These are phyloP conservation scores for Ophiostoma australiae DNA, from an alignment of 2,329 filamentous ascomycete genomes.

Conservation along the genomic window DNA sequence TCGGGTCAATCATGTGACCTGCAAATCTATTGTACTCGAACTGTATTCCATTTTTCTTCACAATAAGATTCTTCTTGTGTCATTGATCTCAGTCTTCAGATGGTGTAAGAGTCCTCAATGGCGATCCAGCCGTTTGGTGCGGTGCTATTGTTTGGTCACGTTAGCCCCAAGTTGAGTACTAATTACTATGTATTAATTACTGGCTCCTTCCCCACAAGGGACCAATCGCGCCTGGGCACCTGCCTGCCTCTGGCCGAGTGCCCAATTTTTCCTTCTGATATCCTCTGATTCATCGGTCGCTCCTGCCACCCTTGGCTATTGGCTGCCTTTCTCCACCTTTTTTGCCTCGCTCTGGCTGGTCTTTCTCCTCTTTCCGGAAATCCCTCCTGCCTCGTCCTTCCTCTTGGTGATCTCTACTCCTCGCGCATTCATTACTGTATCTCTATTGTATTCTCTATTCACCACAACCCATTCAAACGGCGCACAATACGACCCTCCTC, in stretches of 20 bases:
- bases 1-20: background rate
- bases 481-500: background rate
- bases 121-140: background rate
- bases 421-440: background rate
- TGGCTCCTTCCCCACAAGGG: slow-evolving; percentile 14
- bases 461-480: background rate
- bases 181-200: too few relatives aligned
- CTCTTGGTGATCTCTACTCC: background rate
- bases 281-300: slow-evolving; percentile 14
- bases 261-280: slow-evolving; percentile 22
- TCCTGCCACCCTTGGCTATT: background rate
- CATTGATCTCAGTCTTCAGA: background rate
- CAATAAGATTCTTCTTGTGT: background rate
- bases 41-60: background rate
- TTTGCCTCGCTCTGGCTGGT: slow-evolving; percentile 5
- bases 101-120: background rate
- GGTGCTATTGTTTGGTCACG: slow-evolving; percentile 16
- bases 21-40: background rate
- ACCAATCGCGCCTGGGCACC: slow-evolving; percentile 10
- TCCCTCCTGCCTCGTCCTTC: slow-evolving; percentile 15
- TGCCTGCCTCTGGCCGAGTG: background rate
- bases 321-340: background rate
- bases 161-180: too few relatives aligned
- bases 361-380: slow-evolving; percentile 1
- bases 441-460: slow-evolving; percentile 1